phyloP scores from a whole-genome alignment of 306 rosid genomes.

The Inga oerstediana region DNA sequence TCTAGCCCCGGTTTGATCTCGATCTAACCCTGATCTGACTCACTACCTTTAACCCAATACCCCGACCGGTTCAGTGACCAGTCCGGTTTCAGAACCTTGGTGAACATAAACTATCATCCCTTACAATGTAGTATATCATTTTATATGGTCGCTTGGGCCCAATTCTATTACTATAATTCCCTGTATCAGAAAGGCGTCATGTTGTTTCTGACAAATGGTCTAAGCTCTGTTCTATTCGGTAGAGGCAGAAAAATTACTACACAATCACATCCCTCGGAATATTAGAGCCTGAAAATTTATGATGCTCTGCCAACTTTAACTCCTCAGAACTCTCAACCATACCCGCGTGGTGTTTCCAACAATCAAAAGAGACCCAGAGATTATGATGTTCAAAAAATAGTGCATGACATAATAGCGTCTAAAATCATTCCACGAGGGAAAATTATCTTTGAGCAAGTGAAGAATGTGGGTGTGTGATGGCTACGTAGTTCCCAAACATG shows the following conservation, averaged over 20 bases:
- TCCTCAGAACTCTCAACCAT: constrained; percentile 18
- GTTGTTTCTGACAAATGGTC: constrained; percentile 31
- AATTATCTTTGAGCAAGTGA: not conserved
- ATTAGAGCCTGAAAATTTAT: constrained; percentile 27
- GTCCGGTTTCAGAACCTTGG: too few species aligned
- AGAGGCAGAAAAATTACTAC: constrained; percentile 19
- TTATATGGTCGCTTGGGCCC: not conserved
- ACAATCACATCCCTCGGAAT: not conserved
- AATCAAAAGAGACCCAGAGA: not conserved
- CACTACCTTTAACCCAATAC: too few species aligned
- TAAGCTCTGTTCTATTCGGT: not conserved
- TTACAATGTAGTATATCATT: too few species aligned
- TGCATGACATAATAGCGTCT: not conserved
- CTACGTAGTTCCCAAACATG: not conserved
- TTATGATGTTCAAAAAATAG: not conserved
- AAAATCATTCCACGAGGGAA: not conserved
- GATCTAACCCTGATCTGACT: too few species aligned
- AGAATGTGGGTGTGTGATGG: not conserved
- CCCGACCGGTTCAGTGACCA: too few species aligned
- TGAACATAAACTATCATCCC: too few species aligned
- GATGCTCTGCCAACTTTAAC: not conserved
- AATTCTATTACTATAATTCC: constrained; percentile 15
- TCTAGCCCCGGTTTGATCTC: too few species aligned
- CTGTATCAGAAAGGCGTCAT: constrained; percentile 1
- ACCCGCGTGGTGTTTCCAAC: not conserved